These are phyloP conservation scores for Trametes versicolor DNA, from an alignment of 1,284 basidiomycete species.

Conservation along the genomic window DNA sequence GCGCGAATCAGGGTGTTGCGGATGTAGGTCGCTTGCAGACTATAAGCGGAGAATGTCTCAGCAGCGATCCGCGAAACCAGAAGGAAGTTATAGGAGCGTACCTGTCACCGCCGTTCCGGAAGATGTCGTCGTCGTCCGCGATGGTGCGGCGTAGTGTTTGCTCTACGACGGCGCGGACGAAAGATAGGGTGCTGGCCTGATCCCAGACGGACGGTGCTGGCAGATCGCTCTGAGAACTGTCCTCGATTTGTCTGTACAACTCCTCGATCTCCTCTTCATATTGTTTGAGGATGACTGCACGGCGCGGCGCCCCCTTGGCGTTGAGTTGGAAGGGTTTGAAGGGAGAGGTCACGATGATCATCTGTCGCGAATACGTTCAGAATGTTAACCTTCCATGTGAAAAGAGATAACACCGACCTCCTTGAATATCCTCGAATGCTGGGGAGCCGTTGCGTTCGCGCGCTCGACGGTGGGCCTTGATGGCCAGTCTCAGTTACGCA, in stretches of 20 bases:
- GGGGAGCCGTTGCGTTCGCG: conserved; percentile 49
- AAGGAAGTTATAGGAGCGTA: conserved; percentile 9
- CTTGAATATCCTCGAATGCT: conserved; percentile 53
- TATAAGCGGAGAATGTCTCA: conserved; percentile 18
- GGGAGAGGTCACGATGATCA: conserved; percentile 45
- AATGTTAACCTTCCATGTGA: neutral
- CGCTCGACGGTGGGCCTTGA: conserved; percentile 49
- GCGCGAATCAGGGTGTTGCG: conserved; percentile 44
- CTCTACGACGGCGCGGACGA: conserved; percentile 40
- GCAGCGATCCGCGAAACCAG: neutral
- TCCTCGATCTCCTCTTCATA: conserved; percentile 47
- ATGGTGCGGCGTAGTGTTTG: conserved; percentile 35
- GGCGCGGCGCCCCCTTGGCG: conserved; percentile 44
- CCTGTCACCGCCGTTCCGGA: conserved; percentile 53
- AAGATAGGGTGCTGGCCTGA: conserved; percentile 25
- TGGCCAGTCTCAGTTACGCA: too few species aligned
- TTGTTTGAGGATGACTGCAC: conserved; percentile 38
- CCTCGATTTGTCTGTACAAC: conserved; percentile 43
- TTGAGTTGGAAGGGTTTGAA: conserved; percentile 47
- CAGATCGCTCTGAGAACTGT: conserved; percentile 37
- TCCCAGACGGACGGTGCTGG: conserved; percentile 42
- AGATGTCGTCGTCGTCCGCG: conserved; percentile 48
- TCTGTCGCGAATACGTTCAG: conserved; percentile 29
- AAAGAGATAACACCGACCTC: conserved; percentile 34
- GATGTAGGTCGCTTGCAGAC: conserved; percentile 48